These are phyloP conservation scores for Acanthamoeba healyi DNA, from an alignment of 208 protist species.

Conservation along the genomic window DNA sequence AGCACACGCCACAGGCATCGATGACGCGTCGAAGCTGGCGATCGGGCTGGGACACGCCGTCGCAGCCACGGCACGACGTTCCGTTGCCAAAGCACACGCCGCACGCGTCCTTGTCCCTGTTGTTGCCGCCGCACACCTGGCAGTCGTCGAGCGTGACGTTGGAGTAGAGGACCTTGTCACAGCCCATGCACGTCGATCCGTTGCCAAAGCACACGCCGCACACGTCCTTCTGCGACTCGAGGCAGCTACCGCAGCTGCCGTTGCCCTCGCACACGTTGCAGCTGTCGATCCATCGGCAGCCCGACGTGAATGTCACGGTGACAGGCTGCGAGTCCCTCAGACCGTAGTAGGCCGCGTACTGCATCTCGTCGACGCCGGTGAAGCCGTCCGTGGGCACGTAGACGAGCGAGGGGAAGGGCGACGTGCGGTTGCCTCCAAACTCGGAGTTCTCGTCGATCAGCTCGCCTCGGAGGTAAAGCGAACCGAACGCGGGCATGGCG, in stretches of 20 bases:
- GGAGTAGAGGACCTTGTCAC: background rate
- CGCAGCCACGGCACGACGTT: background rate
- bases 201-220: constrained; percentile 9
- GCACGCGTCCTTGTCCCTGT: constrained; percentile 14
- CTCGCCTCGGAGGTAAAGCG: background rate
- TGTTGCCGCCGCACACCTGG: background rate
- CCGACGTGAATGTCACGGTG: background rate
- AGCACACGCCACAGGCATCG: constrained; percentile 28
- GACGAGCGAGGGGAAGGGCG: background rate
- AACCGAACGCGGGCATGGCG: background rate
- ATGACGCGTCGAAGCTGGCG: too few relatives aligned
- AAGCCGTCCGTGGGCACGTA: background rate
- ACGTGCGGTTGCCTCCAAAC: background rate
- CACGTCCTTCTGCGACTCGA: background rate
- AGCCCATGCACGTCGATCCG: background rate
- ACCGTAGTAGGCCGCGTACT: background rate
- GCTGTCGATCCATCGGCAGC: background rate
- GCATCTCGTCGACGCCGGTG: background rate
- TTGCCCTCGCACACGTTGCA: constrained; percentile 16
- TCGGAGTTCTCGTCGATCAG: background rate
- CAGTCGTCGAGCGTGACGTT: constrained; percentile 13
- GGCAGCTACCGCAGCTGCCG: background rate
- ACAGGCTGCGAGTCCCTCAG: background rate
- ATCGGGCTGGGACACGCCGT: background rate
- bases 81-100: constrained; percentile 62